Evolutionary conservation across 345 rosid species (phyloP), one percentile per base, ranked within the genome.

Genomic region (Stellera chamaejasme): DNA sequence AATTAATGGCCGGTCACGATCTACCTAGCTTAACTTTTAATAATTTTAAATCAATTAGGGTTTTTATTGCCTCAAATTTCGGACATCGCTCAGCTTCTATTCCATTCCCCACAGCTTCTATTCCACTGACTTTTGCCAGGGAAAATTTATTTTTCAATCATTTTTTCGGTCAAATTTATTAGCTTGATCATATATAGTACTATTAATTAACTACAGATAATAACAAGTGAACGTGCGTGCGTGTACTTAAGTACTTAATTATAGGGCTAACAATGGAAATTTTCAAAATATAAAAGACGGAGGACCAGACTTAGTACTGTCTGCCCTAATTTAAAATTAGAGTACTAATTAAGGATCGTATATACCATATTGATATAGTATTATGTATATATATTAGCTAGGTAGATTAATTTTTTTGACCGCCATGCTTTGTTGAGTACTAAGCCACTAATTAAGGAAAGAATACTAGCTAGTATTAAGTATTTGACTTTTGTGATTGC

Each of bases 41-140:
- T 58, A 71, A 75, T 74, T 19, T 32, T 32, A 32, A 32, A 32
- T 19, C 74, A 69, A 48, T 53, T 68, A 75, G 26, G 54, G 65
- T 57, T 36, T 45, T 65, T 52, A 25, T 44, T 52, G 56, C 55
- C 79, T 77, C 80, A 66, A 79, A 81, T 63, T 81, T 75, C 64
- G 63, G 73, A 77, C 23, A 19, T 19, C 23, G 71, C 64, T 72
- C 90, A 53, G 90, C 67, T 90, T 90, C 97, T 84, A 86, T 90
- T 90, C 97, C 93, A 90, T 90, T 90, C 88, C 66, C 72, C 81
- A 59, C 76, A 78, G 85, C 86, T 88, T 88, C 96, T 88, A 88
- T 88, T 88, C 93, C 87, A 85, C 88, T 79, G 87, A 75, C 61
- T 52, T 32, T 53, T 78, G 94, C 82, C 96, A 73, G 89, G 55